Evolutionary conservation across 2,329 filamentous ascomycete genomes (phyloP).

Genomic region (Trichoderma koningii): DNA sequence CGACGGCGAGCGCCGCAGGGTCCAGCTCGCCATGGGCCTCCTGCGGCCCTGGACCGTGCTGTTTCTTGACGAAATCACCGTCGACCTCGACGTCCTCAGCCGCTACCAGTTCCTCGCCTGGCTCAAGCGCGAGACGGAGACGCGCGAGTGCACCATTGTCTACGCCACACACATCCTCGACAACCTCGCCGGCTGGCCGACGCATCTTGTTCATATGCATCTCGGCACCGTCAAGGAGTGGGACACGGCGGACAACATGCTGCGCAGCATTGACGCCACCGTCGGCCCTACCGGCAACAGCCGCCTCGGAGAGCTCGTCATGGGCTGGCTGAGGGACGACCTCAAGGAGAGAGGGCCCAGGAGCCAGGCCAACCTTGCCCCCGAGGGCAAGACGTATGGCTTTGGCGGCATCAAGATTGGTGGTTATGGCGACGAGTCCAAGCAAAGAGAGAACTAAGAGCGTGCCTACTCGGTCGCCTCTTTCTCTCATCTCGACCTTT

Average conservation of each 20-base stretch:
- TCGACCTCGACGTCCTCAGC: conserved; percentile 87
- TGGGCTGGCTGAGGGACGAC: conserved; percentile 84
- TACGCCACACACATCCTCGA: conserved; percentile 98
- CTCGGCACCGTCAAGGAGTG: conserved; percentile 84
- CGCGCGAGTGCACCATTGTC: conserved; percentile 82
- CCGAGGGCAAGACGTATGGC: conserved; percentile 66
- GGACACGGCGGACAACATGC: conserved; percentile 72
- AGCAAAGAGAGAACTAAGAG: conserved; percentile 37
- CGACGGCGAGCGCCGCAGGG: conserved; percentile 86
- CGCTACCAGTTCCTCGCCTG: conserved; percentile 83
- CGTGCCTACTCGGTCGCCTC: background rate
- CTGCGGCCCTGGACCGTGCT: conserved; percentile 89
- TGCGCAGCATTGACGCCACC: conserved; percentile 51
- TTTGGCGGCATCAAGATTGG: conserved; percentile 54
- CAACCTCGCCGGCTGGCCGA: conserved; percentile 92
- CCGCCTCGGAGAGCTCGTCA: conserved; percentile 80
- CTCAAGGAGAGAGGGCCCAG: conserved; percentile 76
- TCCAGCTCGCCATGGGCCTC: conserved; percentile 95
- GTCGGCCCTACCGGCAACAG: conserved; percentile 66
- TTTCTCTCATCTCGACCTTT: background rate
- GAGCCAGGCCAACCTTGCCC: conserved; percentile 55
- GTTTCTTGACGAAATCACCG: conserved; percentile 93
- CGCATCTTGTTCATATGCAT: conserved; percentile 94
- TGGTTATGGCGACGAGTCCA: conserved; percentile 60
- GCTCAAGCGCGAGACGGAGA: conserved; percentile 83